Percentiles rank a stretch among this genome's conserved stretches.
Evolutionary conservation across 805 yeast genomes (phyloP).

Genomic region (Wickerhamomyces subpelliculosus): DNA sequence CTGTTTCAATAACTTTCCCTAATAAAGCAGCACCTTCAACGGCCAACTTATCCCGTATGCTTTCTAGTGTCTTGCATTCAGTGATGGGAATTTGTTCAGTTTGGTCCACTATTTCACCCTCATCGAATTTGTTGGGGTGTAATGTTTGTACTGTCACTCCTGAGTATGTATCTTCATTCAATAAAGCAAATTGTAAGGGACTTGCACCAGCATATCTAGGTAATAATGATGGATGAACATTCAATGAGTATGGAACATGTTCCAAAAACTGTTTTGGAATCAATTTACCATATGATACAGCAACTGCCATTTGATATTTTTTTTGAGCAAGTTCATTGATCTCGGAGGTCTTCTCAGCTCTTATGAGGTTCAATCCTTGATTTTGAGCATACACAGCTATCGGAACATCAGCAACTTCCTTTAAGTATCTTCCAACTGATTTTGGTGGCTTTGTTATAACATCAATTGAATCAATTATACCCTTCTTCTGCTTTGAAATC

Average conservation of each 20-base stretch:
- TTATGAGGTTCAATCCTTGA: slow-evolving; percentile 28
- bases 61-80: slow-evolving; percentile 34
- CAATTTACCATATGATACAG: slow-evolving; percentile 83
- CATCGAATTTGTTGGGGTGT: slow-evolving; percentile 82
- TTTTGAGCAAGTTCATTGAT: slow-evolving; percentile 23
- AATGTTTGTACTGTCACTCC: slow-evolving; percentile 89
- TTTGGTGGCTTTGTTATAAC: slow-evolving; percentile 61
- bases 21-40: slow-evolving; percentile 56
- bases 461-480: slow-evolving; percentile 35
- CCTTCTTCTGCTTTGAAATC: slow-evolving; percentile 11
- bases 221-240: slow-evolving; percentile 87
- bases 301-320: slow-evolving; percentile 62
- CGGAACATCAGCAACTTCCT: slow-evolving; percentile 41
- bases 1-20: slow-evolving; percentile 31
- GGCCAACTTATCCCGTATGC: slow-evolving; percentile 49
- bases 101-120: slow-evolving; percentile 63
- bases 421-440: slow-evolving; percentile 51
- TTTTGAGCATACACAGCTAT: slow-evolving; percentile 34
- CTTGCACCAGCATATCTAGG: slow-evolving; percentile 85
- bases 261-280: slow-evolving; percentile 60
- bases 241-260: slow-evolving; percentile 52
- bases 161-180: slow-evolving; percentile 53
- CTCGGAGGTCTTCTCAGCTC: slow-evolving; percentile 47
- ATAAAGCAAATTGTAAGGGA: slow-evolving; percentile 75
- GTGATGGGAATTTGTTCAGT: slow-evolving; percentile 36